phyloP scores from a whole-genome alignment of 345 rosid species.

The Eucalyptus cladocalyx region DNA sequence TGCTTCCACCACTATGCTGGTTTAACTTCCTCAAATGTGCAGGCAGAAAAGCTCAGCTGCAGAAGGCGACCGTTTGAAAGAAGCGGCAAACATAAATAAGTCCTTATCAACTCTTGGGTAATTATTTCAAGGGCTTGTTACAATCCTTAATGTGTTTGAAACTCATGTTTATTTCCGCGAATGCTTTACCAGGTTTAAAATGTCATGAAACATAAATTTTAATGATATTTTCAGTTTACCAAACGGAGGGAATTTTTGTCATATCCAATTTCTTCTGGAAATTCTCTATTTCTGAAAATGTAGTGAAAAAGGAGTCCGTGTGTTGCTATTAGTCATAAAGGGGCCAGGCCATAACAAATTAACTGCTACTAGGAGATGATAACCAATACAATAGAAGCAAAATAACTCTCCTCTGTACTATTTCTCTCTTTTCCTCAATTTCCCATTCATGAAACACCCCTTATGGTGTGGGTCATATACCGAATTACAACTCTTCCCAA shows the following conservation, averaged over 20 bases:
- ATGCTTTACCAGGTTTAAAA: not conserved
- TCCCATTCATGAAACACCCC: not conserved
- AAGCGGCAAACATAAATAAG: slow-evolving; percentile 93
- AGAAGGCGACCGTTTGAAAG: slow-evolving; percentile 95
- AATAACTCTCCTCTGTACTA: not conserved
- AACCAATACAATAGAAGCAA: not conserved
- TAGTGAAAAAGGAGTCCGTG: not conserved
- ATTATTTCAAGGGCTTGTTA: not conserved
- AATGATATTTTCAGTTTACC: not conserved
- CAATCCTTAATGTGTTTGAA: not conserved
- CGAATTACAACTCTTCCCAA: not conserved
- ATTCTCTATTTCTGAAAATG: not conserved
- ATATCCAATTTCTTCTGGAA: not conserved
- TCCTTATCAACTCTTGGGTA: slow-evolving; percentile 96
- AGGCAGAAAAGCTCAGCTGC: slow-evolving; percentile 99
- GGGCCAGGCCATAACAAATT: not conserved
- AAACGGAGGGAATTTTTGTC: not conserved
- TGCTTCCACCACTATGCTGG: not conserved
- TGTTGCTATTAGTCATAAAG: not conserved
- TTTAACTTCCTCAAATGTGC: slow-evolving; percentile 4
- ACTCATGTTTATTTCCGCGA: not conserved
- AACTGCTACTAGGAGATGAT: not conserved
- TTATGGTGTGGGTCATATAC: not conserved
- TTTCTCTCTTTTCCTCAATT: not conserved
- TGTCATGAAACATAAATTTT: not conserved